Percentiles rank a stretch among this genome's conserved stretches.
Evolutionary conservation across 306 rosid genomes (phyloP).

Genomic region (Pyrus communis): DNA sequence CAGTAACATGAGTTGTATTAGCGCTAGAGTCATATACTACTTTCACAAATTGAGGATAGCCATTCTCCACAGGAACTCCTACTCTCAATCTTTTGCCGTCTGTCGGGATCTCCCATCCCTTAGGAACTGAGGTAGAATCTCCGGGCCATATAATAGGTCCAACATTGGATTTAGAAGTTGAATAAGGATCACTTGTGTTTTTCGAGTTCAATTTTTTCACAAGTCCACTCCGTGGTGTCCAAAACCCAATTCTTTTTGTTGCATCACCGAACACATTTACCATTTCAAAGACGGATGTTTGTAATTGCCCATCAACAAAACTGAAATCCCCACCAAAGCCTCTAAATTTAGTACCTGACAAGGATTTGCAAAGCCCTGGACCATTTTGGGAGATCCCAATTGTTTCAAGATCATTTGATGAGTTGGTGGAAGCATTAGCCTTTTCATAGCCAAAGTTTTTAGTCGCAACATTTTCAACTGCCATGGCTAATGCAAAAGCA

Average conservation of each 20-base stretch:
- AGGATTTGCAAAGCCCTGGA: slow-evolving; percentile 22
- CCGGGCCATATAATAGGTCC: slow-evolving; percentile 41
- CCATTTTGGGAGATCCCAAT: slow-evolving; percentile 34
- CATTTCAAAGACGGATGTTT: slow-evolving; percentile 11
- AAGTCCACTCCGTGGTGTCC: slow-evolving; percentile 36
- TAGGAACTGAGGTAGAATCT: slow-evolving; percentile 10
- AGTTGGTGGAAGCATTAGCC: slow-evolving; percentile 16
- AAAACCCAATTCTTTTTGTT: slow-evolving; percentile 37
- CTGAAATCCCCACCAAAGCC: slow-evolving; percentile 24
- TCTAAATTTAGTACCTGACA: slow-evolving; percentile 6
- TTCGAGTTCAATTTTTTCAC: background rate
- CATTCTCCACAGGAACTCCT: slow-evolving; percentile 39
- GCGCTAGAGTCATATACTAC: slow-evolving; percentile 12
- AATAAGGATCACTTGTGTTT: background rate
- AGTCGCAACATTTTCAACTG: slow-evolving; percentile 17
- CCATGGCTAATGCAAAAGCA: slow-evolving; percentile 23
- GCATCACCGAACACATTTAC: slow-evolving; percentile 33
- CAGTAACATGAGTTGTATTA: slow-evolving; percentile 17
- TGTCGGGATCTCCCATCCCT: slow-evolving; percentile 38
- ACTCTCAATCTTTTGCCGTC: slow-evolving; percentile 22
- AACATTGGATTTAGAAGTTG: slow-evolving; percentile 12
- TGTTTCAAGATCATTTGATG: slow-evolving; percentile 23
- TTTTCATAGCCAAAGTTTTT: background rate
- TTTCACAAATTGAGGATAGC: slow-evolving; percentile 34
- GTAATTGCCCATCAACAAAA: slow-evolving; percentile 2